A percentile compares a stretch with the other conserved stretches of the same genome.
phyloP scores from a whole-genome alignment of 2,329 filamentous ascomycete species.

The Ustulina deusta region DNA sequence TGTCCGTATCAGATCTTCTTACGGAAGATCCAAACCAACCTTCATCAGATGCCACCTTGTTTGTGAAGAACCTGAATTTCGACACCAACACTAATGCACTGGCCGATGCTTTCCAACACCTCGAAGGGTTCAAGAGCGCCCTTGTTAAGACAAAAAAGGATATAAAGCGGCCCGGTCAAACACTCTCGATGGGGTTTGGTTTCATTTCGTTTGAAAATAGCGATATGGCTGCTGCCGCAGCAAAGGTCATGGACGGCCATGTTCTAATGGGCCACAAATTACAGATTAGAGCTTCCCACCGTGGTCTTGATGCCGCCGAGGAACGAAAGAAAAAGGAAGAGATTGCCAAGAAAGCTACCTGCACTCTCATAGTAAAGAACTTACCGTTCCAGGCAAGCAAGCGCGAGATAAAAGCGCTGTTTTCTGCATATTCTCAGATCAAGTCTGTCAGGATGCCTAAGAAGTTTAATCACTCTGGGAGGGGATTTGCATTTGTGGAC shows the following conservation, averaged over 20 bases:
- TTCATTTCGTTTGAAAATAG: slow-evolving; percentile 90
- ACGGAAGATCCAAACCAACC: slow-evolving; percentile 59
- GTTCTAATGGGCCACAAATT: slow-evolving; percentile 89
- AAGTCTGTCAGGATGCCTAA: slow-evolving; percentile 93
- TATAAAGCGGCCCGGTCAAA: slow-evolving; percentile 87
- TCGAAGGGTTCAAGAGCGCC: slow-evolving; percentile 90
- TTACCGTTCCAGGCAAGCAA: slow-evolving; percentile 95
- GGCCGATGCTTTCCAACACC: slow-evolving; percentile 79
- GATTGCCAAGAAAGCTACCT: slow-evolving; percentile 79
- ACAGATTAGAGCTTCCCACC: slow-evolving; percentile 87
- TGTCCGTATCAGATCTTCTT: slow-evolving; percentile 76
- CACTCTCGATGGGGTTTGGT: slow-evolving; percentile 96
- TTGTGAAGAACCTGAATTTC: slow-evolving; percentile 95
- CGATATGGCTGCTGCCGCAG: slow-evolving; percentile 80
- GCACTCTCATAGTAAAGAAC: slow-evolving; percentile 98
- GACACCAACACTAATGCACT: slow-evolving; percentile 82
- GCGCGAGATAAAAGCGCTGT: slow-evolving; percentile 88
- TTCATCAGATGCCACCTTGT: slow-evolving; percentile 79
- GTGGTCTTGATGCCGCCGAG: slow-evolving; percentile 86
- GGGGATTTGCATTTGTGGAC: slow-evolving; percentile 97
- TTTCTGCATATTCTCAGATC: slow-evolving; percentile 87
- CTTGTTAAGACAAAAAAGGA: slow-evolving; percentile 94
- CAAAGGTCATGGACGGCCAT: slow-evolving; percentile 88
- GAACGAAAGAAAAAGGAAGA: slow-evolving; percentile 86
- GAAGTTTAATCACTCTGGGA: slow-evolving; percentile 89